These are phyloP conservation scores for Aureobasidium pullulans DNA, from an alignment of 2,329 filamentous ascomycete genomes.

Conservation along the genomic window DNA sequence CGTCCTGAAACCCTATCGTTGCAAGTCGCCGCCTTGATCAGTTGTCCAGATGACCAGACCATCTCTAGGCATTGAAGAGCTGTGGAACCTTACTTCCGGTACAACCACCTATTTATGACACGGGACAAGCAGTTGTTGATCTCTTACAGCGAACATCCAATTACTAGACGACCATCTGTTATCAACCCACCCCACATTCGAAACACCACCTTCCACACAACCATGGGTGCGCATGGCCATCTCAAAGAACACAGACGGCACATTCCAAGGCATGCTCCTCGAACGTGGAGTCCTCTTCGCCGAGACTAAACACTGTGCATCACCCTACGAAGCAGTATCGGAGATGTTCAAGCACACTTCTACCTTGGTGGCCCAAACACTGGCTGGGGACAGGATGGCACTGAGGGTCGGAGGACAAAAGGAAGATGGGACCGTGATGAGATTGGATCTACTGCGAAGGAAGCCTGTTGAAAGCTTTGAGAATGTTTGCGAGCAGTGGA, in stretches of 20 bases:
- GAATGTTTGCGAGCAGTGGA: background rate
- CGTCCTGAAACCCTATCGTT: background rate
- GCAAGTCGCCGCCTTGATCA: background rate
- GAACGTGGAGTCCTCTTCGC: background rate
- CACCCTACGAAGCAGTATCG: background rate
- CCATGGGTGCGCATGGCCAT: constrained; percentile 6
- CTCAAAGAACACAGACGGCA: background rate
- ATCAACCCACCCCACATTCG: background rate
- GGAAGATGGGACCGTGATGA: background rate
- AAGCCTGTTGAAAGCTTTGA: background rate
- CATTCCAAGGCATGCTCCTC: background rate
- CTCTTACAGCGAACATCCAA: background rate
- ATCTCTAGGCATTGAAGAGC: background rate
- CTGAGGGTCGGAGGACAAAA: background rate
- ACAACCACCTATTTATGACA: background rate
- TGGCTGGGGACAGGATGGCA: background rate
- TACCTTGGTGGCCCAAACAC: background rate
- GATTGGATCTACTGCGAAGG: background rate
- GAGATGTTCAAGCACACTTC: background rate
- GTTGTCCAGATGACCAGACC: background rate
- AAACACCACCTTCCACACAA: background rate
- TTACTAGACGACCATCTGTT: background rate
- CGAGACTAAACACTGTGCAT: background rate
- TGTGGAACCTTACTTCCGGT: background rate
- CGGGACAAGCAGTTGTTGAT: background rate